phyloP scores from a whole-genome alignment of 2,329 filamentous ascomycete genomes.

The Bertia moriformis region DNA sequence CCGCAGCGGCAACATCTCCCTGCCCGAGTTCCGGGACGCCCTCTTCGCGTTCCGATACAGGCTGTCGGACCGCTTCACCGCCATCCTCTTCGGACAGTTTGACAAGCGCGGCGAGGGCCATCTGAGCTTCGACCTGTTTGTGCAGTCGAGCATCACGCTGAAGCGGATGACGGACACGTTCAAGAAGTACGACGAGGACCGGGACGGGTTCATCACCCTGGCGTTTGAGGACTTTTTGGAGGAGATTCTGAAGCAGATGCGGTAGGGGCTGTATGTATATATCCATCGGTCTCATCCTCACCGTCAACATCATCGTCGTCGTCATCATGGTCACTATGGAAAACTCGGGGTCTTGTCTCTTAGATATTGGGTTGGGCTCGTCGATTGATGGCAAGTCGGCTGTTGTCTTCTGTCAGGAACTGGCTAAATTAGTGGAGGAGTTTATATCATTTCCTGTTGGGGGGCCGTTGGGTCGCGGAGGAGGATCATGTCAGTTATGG shows the following conservation, averaged over 20 bases:
- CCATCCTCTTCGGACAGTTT: constrained; percentile 75
- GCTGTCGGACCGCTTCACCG: constrained; percentile 69
- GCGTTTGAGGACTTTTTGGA: constrained; percentile 72
- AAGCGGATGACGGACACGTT: constrained; percentile 99
- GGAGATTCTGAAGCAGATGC: constrained; percentile 48
- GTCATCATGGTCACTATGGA: too few species aligned
- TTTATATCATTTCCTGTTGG: too few species aligned
- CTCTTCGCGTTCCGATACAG: constrained; percentile 88
- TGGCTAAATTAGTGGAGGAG: too few species aligned
- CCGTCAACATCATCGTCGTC: too few species aligned
- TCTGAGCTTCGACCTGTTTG: constrained; percentile 90
- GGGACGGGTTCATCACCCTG: constrained; percentile 79
- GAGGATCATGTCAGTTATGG: too few species aligned
- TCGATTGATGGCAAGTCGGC: too few species aligned
- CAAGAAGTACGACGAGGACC: constrained; percentile 95
- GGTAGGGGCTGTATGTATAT: constrained; percentile 21
- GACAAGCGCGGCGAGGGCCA: constrained; percentile 59
- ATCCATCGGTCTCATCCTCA: too few species aligned
- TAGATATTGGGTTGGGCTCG: too few species aligned
- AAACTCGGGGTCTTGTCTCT: too few species aligned
- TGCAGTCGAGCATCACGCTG: constrained; percentile 89
- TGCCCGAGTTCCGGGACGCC: constrained; percentile 77
- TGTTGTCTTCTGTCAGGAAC: too few species aligned
- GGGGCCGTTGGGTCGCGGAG: too few species aligned
- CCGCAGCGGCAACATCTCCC: constrained; percentile 70